Base-by-base conservation (phyloP, 1,284 basidiomycete genomes). In the Cystobasidium pallidum region DNA sequence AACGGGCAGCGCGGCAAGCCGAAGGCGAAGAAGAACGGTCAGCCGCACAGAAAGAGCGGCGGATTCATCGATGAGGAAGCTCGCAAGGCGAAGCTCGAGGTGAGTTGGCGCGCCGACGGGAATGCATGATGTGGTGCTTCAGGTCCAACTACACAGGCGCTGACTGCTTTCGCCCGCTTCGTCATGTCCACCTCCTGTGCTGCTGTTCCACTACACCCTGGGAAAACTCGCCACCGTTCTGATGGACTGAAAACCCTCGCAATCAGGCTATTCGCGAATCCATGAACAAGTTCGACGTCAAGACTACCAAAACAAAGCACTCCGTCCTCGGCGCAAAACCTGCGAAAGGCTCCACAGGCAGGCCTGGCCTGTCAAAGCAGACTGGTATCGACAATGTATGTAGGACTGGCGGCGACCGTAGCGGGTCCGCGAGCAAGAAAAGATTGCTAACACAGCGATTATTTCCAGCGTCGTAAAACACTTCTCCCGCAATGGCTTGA, bases 261-360 rank as follows among this genome's bases (percentile, higher is more conserved):
- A 57, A 77, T 19, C 64, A 88, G 74, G 89, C 90, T 79, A 95
- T 99, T 75, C 88, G 92, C 74, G 84, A 87, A 75, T 87, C 86
- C 75, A 85, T 98, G 78, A 98, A 98, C 83, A 91, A 91, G 32
- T 99, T 99, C 82, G 95, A 99, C 80, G 86, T 89, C 77, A 90
- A 92, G 77, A 89, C 93, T 78, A 94, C 91, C 6, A 91, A 89
- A 80, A 79, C 80, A 47, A 75, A 79, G 74, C 75, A 77, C 66
- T 39, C 66, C 17, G 72, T 77, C 34, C 43, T 61, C 41, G 91
- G 89, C 7, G 94, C 92, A 19, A 84, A 91, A 59, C 92, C 89
- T 80, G 83, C 94, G 52, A 93, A 92, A 80, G 95, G 94, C 54
- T 86, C 89, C 0, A 84, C 83, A 2, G 95, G 94, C 3, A 86